phyloP scores from a whole-genome alignment of 441 rosid genomes.

The Brassica balearica region DNA sequence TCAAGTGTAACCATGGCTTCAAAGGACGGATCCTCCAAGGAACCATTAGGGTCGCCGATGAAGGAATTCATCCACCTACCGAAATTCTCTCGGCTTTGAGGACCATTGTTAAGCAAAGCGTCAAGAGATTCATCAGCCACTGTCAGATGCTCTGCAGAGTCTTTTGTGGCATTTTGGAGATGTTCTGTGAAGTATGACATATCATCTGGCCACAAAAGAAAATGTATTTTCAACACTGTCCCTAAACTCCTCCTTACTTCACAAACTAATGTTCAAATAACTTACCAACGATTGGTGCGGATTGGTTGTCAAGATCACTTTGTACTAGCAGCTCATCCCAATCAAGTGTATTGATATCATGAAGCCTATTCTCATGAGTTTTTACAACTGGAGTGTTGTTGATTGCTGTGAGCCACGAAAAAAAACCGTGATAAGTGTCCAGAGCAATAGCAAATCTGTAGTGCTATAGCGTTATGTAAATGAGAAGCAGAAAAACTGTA shows the following conservation, averaged over 20 bases:
- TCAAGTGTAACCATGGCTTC: conserved; percentile 54
- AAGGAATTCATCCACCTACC: conserved; percentile 79
- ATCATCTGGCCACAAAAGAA: conserved; percentile 54
- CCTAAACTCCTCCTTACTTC: neutral
- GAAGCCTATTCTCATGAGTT: conserved; percentile 77
- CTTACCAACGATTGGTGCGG: conserved; percentile 57
- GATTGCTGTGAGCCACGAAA: conserved; percentile 55
- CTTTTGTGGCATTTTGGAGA: conserved; percentile 48
- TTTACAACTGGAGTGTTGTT: conserved; percentile 48
- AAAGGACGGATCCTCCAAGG: conserved; percentile 53
- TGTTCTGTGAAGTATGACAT: conserved; percentile 50
- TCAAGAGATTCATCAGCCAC: conserved; percentile 50
- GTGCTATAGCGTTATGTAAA: conserved; percentile 4
- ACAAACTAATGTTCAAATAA: conserved; percentile 11
- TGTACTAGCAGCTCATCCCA: conserved; percentile 90
- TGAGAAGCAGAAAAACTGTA: conserved; percentile 9
- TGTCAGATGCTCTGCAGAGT: conserved; percentile 51
- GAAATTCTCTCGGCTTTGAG: conserved; percentile 85
- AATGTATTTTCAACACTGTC: neutral
- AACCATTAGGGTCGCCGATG: conserved; percentile 57
- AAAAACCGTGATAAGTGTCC: conserved; percentile 33
- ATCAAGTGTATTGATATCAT: conserved; percentile 93
- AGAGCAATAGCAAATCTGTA: neutral
- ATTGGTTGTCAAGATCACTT: conserved; percentile 54
- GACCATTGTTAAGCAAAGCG: conserved; percentile 55